Percentiles rank a stretch among this genome's conserved stretches.
Evolutionary conservation across 164 flowering plant species (phyloP).

Genomic region (Magnolia sinica): DNA sequence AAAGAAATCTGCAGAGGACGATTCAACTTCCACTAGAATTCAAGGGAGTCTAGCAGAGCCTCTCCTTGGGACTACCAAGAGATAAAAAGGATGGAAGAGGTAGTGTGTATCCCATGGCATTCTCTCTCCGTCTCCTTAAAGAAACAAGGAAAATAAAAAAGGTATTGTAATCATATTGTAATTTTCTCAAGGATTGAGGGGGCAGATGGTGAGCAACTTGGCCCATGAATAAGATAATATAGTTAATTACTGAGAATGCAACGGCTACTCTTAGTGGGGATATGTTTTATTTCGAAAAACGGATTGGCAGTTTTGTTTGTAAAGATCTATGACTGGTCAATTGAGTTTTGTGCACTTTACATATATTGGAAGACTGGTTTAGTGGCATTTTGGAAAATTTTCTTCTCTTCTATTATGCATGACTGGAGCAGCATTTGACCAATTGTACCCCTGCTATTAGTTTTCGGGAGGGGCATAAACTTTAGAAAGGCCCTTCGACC

Average conservation of each 20-base stretch:
- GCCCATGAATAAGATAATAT: neutral
- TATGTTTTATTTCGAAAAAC: neutral
- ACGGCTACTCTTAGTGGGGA: neutral
- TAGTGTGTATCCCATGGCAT: neutral
- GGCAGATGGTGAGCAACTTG: slow-evolving; percentile 1
- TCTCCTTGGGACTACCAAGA: slow-evolving; percentile 12
- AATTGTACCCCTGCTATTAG: too few relatives aligned
- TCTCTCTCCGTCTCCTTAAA: neutral
- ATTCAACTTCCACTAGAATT: slow-evolving; percentile 5
- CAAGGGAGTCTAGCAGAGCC: slow-evolving; percentile 15
- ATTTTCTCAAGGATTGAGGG: neutral
- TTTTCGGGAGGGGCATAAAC: too few relatives aligned
- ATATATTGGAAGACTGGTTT: too few relatives aligned
- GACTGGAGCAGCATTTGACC: too few relatives aligned
- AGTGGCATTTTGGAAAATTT: too few relatives aligned
- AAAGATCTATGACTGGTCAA: neutral
- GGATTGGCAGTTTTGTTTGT: neutral
- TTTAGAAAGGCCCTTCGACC: too few relatives aligned
- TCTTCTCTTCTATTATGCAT: too few relatives aligned
- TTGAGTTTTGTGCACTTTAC: too few relatives aligned
- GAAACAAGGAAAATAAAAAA: too few relatives aligned
- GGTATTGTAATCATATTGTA: neutral
- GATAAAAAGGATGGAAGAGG: neutral
- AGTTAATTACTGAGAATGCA: neutral
- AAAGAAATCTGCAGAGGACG: slow-evolving; percentile 18